A percentile compares a stretch with the other conserved stretches of the same genome.
Conservation (phyloP, 805 yeast species). For the Saccharomycopsis javanensis region DNA sequence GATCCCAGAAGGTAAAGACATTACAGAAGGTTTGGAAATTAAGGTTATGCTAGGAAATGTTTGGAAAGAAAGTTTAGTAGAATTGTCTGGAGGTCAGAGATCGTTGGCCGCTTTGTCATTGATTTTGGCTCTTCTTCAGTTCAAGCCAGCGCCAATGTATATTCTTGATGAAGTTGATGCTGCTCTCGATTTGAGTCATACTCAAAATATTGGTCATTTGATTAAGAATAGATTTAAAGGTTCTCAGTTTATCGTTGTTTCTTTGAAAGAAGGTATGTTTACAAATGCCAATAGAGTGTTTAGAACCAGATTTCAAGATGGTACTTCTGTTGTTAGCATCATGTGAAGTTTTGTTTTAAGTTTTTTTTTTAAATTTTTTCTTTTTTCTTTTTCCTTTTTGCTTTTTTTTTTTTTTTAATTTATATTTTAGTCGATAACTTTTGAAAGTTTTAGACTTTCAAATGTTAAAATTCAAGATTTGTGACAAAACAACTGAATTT, state of each 20-base stretch:
- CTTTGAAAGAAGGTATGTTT: conserved; percentile 96
- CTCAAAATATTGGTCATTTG: conserved; percentile 94
- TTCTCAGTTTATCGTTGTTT: conserved; percentile 92
- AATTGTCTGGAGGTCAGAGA: conserved; percentile 94
- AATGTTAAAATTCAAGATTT: no score
- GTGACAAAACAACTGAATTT: no score
- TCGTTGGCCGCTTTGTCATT: conserved; percentile 88
- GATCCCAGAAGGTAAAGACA: conserved; percentile 69
- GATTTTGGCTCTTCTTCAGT: conserved; percentile 84
- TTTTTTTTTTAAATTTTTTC: not conserved
- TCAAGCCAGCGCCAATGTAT: conserved; percentile 98
- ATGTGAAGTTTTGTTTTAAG: conserved; percentile 30
- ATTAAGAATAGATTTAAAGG: conserved; percentile 93
- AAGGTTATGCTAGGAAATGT: conserved; percentile 82
- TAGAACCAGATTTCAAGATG: conserved; percentile 90
- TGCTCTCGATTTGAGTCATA: conserved; percentile 91
- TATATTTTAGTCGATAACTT: no score
- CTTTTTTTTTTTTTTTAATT: not conserved
- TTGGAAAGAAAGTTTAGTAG: conserved; percentile 94
- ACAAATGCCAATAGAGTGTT: conserved; percentile 93
- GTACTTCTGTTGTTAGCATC: conserved; percentile 82
- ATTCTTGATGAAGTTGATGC: conserved; percentile 98
- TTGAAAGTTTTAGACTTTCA: no score
- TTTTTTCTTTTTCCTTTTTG: not conserved
- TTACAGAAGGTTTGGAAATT: conserved; percentile 84